Conservation (phyloP, 768 basidiomycete species). For the Dioszegia aurantiaca region DNA sequence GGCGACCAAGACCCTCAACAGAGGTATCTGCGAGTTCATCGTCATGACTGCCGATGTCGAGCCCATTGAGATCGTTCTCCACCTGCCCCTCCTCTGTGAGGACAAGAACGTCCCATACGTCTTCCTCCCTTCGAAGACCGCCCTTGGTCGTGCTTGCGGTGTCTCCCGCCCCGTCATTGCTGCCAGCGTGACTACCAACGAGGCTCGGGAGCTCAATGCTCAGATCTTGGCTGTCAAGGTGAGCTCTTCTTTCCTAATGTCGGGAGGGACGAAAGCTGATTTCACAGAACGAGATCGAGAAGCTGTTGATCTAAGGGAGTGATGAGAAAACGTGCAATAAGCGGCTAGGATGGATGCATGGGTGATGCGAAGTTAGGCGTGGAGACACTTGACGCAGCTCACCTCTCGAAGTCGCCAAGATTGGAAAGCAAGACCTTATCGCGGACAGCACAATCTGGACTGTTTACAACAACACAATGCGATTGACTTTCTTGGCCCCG, state of each 20-base stretch:
- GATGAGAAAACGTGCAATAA: neutral
- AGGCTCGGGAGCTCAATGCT: slow-evolving; percentile 81
- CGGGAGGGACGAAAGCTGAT: slow-evolving; percentile 2
- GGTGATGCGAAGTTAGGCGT: neutral
- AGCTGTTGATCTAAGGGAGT: slow-evolving; percentile 52
- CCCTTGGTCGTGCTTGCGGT: slow-evolving; percentile 91
- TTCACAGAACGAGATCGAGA: slow-evolving; percentile 53
- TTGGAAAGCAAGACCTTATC: too few relatives aligned
- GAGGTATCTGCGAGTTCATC: slow-evolving; percentile 96
- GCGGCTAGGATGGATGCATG: neutral
- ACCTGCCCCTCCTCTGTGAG: slow-evolving; percentile 94
- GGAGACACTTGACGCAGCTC: too few relatives aligned
- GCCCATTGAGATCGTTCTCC: slow-evolving; percentile 94
- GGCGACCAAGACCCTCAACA: slow-evolving; percentile 97
- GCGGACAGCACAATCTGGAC: too few relatives aligned
- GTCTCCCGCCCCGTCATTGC: slow-evolving; percentile 93
- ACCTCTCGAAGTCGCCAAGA: too few relatives aligned
- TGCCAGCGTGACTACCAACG: slow-evolving; percentile 93
- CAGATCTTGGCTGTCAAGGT: slow-evolving; percentile 84
- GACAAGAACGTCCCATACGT: slow-evolving; percentile 99
- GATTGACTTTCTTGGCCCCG: too few relatives aligned
- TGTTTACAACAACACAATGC: too few relatives aligned
- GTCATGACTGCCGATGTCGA: slow-evolving; percentile 89
- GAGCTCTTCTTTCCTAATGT: slow-evolving; percentile 17
- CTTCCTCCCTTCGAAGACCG: slow-evolving; percentile 91